phyloP scores from a whole-genome alignment of 495 filamentous ascomycete genomes.

The Xylaria scruposa region DNA sequence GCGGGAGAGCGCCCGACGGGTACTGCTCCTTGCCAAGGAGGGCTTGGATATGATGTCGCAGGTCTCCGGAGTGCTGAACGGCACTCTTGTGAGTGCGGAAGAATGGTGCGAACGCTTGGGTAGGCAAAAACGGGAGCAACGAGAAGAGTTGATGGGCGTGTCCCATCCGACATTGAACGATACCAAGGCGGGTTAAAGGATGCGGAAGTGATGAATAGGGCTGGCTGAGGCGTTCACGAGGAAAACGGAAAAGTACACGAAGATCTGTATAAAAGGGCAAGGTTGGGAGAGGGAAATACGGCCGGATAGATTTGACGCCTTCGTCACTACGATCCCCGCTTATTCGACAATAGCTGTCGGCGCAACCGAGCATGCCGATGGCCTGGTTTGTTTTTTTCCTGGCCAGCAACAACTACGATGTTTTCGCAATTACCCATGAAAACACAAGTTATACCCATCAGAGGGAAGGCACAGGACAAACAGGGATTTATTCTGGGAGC shows the following conservation, averaged over 20 bases:
- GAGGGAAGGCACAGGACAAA: constrained; percentile 1
- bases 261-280: not conserved
- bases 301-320: constrained; percentile 10
- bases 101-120: constrained; percentile 83
- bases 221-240: constrained; percentile 32
- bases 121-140: constrained; percentile 52
- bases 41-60: constrained; percentile 89
- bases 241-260: constrained; percentile 28
- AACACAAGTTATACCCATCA: constrained; percentile 11
- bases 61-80: constrained; percentile 79
- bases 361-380: not conserved
- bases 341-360: not conserved
- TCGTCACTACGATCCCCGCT: not conserved
- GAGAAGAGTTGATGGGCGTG: constrained; percentile 32
- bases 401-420: not conserved
- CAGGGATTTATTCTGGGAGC: not conserved
- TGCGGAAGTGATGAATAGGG: constrained; percentile 27
- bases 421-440: not conserved
- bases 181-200: constrained; percentile 36
- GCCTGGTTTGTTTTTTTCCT: no score
- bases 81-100: constrained; percentile 86
- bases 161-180: constrained; percentile 32
- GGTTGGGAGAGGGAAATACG: not conserved
- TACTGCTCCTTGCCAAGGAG: constrained; percentile 82
- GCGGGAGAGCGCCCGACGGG: constrained; percentile 66